Evolutionary conservation across 2,329 filamentous ascomycete species (phyloP), one percentile per base, ranked within the genome.

Genomic region (Moelleriella libera): DNA sequence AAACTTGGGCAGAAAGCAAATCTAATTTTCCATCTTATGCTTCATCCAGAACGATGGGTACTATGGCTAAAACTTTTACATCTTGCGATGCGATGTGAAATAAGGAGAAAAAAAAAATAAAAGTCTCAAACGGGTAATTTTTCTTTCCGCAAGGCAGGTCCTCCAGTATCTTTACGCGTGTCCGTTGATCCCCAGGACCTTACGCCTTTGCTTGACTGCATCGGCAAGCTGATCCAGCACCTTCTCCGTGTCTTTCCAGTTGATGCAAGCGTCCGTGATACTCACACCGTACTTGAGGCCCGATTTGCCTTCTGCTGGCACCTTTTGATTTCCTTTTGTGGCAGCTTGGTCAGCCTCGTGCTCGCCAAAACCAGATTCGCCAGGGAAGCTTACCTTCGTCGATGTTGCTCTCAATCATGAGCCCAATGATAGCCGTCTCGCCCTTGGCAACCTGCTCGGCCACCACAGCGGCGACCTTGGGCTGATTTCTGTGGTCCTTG

Each of bases 321-420:
- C 87, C 67, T 96, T 96, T 65, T 98, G 92, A 67, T 76, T 85
- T 55, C 89, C 83, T 82, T 55, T 14, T 9, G 34, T 12, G 34
- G 34, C 8, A 21, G 21, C 21, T 21, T 39, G 8, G 40, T 41
- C 10, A 12, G 40, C 40, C 9, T 21, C 14, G 11, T 14, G 40
- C n/a, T n/a, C 10, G 40, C 2, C 11, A 41, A 49, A 5, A 14
- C 11, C 3, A 42, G 5, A 29, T 41, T 31, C 39, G 28, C 14
- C 5, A 5, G 9, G 6, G 11, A n/a, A 32, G 55, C 73, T 59
- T 64, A 84, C 85, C 89, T 70, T 96, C 90, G 59, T 90, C 84
- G 68, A 97, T 94, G 66, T 97, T 86, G 66, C 86, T 94, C 73
- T 98, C 92, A 59, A 98, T 94, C 92, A 98, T 98, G 50, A 97